Conservation (phyloP, 2,329 filamentous ascomycete genomes). For the Fusarium sp. region DNA sequence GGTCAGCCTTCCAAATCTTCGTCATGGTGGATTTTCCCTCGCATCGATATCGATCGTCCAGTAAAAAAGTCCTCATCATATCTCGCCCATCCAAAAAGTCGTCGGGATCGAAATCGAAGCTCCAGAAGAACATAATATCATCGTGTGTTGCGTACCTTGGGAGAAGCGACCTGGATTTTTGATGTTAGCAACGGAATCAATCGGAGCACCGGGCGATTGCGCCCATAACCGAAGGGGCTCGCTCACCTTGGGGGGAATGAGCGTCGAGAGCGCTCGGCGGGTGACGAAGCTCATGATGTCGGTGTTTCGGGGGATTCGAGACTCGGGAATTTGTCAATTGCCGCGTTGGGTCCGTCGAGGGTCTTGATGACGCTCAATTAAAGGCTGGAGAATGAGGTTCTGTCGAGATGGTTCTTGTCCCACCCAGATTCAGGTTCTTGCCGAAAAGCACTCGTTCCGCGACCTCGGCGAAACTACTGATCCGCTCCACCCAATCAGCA, state of each 20-base stretch:
- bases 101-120: slow-evolving; percentile 26
- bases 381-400: slow-evolving; percentile 45
- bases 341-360: slow-evolving; percentile 49
- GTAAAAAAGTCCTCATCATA: slow-evolving; percentile 20
- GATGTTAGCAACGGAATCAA: slow-evolving; percentile 55
- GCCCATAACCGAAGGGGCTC: slow-evolving; percentile 47
- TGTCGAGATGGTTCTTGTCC: slow-evolving; percentile 44
- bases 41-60: slow-evolving; percentile 17
- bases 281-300: slow-evolving; percentile 91
- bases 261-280: slow-evolving; percentile 93
- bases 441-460: slow-evolving; percentile 62
- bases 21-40: slow-evolving; percentile 23
- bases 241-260: slow-evolving; percentile 96
- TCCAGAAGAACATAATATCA: slow-evolving; percentile 4
- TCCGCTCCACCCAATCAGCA: slow-evolving; percentile 58
- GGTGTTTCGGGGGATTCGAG: slow-evolving; percentile 44
- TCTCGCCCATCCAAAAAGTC: slow-evolving; percentile 21
- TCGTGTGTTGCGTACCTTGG: slow-evolving; percentile 69
- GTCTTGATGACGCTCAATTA: slow-evolving; percentile 51
- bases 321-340: slow-evolving; percentile 45
- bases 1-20: slow-evolving; percentile 51
- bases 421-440: slow-evolving; percentile 47
- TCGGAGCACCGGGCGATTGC: slow-evolving; percentile 43
- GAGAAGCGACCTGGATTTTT: slow-evolving; percentile 76
- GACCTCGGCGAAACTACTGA: slow-evolving; percentile 55